Conservation (phyloP, 441 rosid genomes). For the Croton setiger region DNA sequence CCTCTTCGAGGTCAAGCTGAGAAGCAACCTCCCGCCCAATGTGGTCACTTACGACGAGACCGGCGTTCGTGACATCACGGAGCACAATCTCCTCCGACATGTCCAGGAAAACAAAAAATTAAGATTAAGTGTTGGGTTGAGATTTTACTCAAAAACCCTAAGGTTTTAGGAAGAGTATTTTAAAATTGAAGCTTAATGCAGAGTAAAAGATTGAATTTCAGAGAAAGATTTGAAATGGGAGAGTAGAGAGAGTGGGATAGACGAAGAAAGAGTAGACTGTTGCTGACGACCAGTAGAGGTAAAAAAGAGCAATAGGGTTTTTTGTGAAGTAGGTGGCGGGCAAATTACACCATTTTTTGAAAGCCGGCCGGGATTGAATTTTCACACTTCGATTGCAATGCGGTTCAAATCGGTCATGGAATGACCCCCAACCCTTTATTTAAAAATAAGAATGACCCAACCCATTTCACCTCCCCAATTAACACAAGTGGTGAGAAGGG, state of each 20-base stretch:
- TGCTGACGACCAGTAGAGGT: neutral
- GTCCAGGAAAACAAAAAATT: neutral
- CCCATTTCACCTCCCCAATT: too few relatives aligned
- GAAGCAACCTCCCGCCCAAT: constrained; percentile 79
- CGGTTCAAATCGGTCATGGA: constrained; percentile 1
- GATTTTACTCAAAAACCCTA: constrained; percentile 18
- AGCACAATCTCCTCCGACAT: constrained; percentile 86
- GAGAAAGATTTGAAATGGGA: neutral
- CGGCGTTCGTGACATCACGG: constrained; percentile 87
- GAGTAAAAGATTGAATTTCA: neutral
- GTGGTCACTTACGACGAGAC: constrained; percentile 64
- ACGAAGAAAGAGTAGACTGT: neutral
- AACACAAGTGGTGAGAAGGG: too few relatives aligned
- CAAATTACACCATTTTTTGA: constrained; percentile 22
- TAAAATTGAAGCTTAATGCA: constrained; percentile 24
- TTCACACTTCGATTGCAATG: neutral
- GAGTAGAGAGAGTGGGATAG: neutral
- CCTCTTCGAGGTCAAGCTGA: constrained; percentile 88
- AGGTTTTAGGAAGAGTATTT: constrained; percentile 6
- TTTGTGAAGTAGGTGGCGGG: constrained; percentile 34
- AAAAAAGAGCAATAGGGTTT: constrained; percentile 6
- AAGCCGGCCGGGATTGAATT: neutral
- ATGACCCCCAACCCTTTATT: too few relatives aligned
- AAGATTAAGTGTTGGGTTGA: too few relatives aligned
- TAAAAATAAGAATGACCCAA: too few relatives aligned